Evolutionary conservation across 2,329 filamentous ascomycete species (phyloP).

Genomic region (Phaeosphaeriaceae sp.): DNA sequence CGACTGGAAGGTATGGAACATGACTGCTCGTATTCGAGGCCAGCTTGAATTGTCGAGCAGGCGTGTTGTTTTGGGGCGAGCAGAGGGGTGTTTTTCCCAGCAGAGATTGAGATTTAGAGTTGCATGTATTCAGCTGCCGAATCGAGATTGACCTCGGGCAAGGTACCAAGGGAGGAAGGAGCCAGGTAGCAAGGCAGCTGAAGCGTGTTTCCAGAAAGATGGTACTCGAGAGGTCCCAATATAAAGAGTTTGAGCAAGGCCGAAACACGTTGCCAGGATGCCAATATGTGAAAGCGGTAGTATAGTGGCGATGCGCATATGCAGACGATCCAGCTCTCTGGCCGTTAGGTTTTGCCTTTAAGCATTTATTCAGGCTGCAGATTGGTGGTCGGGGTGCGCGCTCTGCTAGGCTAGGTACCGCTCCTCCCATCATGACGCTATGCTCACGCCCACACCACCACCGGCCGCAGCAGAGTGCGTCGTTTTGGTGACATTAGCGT

Average conservation of each 20-base stretch:
- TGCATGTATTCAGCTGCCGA: constrained; percentile 14
- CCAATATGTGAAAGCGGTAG: constrained; percentile 16
- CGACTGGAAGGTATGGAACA: constrained; percentile 58
- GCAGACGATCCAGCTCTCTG: constrained; percentile 8
- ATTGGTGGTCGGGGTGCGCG: constrained; percentile 16
- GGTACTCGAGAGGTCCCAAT: constrained; percentile 21
- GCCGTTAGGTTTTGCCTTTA: constrained; percentile 14
- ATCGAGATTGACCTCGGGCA: constrained; percentile 14
- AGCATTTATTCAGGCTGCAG: constrained; percentile 29
- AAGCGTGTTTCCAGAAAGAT: constrained; percentile 13
- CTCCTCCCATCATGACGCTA: constrained; percentile 7
- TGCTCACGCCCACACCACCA: constrained; percentile 11
- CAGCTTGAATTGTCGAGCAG: constrained; percentile 4
- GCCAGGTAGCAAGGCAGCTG: background rate
- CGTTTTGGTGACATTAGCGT: constrained; percentile 16
- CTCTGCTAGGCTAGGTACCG: constrained; percentile 11
- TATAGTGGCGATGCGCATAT: constrained; percentile 16
- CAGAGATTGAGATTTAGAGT: constrained; percentile 13
- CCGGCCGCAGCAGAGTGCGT: background rate
- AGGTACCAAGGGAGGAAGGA: constrained; percentile 11
- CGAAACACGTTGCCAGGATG: constrained; percentile 6
- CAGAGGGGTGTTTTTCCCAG: constrained; percentile 8
- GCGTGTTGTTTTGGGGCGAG: background rate
- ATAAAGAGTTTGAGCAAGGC: constrained; percentile 15
- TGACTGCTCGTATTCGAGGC: constrained; percentile 21